phyloP scores from a whole-genome alignment of 164 flowering plant species.

The Euptelea pleiosperma region DNA sequence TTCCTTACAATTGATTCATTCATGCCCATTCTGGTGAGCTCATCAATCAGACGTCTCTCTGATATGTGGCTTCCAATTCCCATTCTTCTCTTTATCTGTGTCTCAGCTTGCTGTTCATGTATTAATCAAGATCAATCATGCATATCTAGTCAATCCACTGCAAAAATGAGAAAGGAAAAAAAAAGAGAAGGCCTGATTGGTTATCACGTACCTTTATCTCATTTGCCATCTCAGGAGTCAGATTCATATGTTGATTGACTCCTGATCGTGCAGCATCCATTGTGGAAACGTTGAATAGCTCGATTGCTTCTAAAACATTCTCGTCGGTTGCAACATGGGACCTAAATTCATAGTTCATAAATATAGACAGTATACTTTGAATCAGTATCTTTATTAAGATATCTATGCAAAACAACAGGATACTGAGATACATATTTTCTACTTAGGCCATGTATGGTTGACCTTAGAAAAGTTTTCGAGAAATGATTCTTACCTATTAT shows the following conservation, averaged over 20 bases:
- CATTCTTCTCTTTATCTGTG: conserved; percentile 89
- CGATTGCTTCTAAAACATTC: conserved; percentile 76
- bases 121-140: conserved; percentile 6
- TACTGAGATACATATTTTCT: too few relatives aligned
- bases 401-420: too few relatives aligned
- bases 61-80: conserved; percentile 93
- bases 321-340: conserved; percentile 79
- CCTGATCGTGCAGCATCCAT: conserved; percentile 99
- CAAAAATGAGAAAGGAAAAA: background rate
- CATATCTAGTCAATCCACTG: background rate
- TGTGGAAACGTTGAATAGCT: conserved; percentile 80
- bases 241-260: conserved; percentile 69
- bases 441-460: too few relatives aligned
- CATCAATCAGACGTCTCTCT: conserved; percentile 86
- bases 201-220: conserved; percentile 72
- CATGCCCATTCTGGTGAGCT: conserved; percentile 84
- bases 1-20: conserved; percentile 83
- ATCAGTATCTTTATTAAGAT: too few relatives aligned
- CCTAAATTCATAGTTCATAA: conserved; percentile 30
- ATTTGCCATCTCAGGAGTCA: conserved; percentile 72
- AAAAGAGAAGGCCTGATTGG: background rate
- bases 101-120: conserved; percentile 84
- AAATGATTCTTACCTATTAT: too few relatives aligned
- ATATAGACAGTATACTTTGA: background rate
- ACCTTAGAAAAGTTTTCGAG: too few relatives aligned